These are phyloP conservation scores for Asterophora parasitica DNA, from an alignment of 768 basidiomycete genomes.

Conservation along the genomic window DNA sequence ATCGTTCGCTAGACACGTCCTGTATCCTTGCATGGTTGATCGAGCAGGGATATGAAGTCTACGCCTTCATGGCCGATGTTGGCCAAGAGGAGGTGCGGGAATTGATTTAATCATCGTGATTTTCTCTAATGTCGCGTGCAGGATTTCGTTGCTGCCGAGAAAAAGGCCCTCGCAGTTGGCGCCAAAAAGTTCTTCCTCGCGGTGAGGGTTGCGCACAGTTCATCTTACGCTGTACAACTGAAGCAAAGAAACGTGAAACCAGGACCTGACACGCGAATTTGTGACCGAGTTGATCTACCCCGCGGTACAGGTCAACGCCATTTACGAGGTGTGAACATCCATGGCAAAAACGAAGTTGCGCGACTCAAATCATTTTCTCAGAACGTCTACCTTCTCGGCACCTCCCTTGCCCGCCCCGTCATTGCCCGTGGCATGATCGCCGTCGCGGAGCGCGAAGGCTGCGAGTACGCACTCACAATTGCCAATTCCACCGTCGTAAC, in stretches of 20 bases:
- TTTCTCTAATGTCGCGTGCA: slow-evolving; percentile 25
- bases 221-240: not conserved
- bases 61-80: slow-evolving; percentile 95
- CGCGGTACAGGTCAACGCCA: slow-evolving; percentile 96
- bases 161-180: slow-evolving; percentile 86
- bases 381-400: slow-evolving; percentile 97
- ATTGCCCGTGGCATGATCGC: slow-evolving; percentile 99
- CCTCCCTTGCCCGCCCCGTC: slow-evolving; percentile 95
- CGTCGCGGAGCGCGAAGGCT: slow-evolving; percentile 82
- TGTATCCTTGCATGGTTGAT: slow-evolving; percentile 99
- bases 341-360: not conserved
- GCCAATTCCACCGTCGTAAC: not conserved
- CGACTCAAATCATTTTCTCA: slow-evolving; percentile 23
- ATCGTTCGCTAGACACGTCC: slow-evolving; percentile 71
- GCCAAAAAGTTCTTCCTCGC: slow-evolving; percentile 95
- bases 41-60: slow-evolving; percentile 95
- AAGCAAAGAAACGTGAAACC: not conserved
- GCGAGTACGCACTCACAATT: slow-evolving; percentile 67
- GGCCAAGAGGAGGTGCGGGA: slow-evolving; percentile 77
- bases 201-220: slow-evolving; percentile 37
- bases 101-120: not conserved
- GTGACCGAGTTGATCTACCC: slow-evolving; percentile 96
- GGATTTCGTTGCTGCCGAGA: slow-evolving; percentile 91
- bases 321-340: slow-evolving; percentile 75
- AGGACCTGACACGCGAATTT: slow-evolving; percentile 95